phyloP scores from a whole-genome alignment of 2,329 filamentous ascomycete genomes.

The Annulohypoxylon truncatum region DNA sequence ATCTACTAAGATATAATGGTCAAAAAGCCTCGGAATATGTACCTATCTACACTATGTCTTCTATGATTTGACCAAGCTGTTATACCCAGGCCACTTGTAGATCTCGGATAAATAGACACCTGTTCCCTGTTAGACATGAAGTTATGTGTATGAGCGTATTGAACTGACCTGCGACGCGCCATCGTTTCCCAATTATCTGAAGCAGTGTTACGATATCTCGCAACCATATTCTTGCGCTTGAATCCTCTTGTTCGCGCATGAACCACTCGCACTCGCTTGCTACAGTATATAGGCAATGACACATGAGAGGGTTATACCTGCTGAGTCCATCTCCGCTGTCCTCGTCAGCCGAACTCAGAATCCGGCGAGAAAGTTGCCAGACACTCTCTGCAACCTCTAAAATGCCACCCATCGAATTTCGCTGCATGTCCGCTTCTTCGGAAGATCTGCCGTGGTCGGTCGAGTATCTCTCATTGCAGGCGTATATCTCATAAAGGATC shows the following conservation, averaged over 20 bases:
- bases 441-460: conserved; percentile 32
- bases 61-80: conserved; percentile 10
- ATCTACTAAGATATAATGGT: neutral
- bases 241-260: conserved; percentile 33
- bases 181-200: conserved; percentile 25
- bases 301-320: conserved; percentile 29
- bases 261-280: conserved; percentile 37
- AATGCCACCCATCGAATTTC: conserved; percentile 27
- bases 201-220: conserved; percentile 31
- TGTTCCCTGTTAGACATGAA: conserved; percentile 5
- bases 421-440: conserved; percentile 38
- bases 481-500: conserved; percentile 34
- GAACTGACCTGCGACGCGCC: conserved; percentile 34
- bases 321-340: neutral
- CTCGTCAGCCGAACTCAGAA: conserved; percentile 12
- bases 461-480: conserved; percentile 38
- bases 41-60: neutral
- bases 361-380: conserved; percentile 24
- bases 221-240: conserved; percentile 21
- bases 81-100: conserved; percentile 38
- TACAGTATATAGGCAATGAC: conserved; percentile 32
- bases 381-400: conserved; percentile 9
- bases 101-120: conserved; percentile 32
- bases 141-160: neutral
- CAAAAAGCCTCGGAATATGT: neutral